These are phyloP conservation scores for Trichoderma sp. DNA, from an alignment of 2,329 filamentous ascomycete genomes.

Conservation along the genomic window DNA sequence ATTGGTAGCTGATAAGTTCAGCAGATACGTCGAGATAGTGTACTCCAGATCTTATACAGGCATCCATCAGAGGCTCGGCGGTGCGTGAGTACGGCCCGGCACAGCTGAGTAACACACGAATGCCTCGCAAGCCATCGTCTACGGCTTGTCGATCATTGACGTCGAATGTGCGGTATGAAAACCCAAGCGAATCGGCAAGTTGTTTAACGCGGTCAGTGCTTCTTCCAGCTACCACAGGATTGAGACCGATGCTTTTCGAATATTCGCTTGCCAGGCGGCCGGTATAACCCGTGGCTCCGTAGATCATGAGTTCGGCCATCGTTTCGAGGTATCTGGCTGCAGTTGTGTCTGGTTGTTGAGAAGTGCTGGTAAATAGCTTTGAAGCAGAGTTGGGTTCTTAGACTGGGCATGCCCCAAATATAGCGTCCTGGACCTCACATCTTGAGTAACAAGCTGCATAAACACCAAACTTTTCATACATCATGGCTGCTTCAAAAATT, in stretches of 20 bases:
- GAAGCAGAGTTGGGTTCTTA: background rate
- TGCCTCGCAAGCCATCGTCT: background rate
- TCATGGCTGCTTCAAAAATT: background rate
- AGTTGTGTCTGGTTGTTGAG: background rate
- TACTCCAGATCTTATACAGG: background rate
- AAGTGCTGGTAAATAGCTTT: background rate
- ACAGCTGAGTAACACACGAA: background rate
- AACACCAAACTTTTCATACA: rapidly evolving
- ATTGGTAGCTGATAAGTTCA: background rate
- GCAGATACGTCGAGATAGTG: background rate
- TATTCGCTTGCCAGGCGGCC: background rate
- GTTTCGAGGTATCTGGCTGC: background rate
- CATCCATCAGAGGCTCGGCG: background rate
- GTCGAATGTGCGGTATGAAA: background rate
- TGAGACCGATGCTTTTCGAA: background rate
- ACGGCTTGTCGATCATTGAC: background rate
- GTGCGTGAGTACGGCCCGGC: background rate
- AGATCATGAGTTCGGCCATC: background rate
- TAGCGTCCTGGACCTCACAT: too few species aligned
- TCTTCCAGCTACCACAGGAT: background rate
- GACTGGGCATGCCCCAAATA: background rate
- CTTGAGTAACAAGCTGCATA: background rate
- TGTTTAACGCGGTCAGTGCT: background rate
- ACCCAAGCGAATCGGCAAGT: background rate
- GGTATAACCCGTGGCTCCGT: background rate